Percentiles rank a stretch among this genome's conserved stretches.
phyloP scores from a whole-genome alignment of 257 asterid species.

The Paulownia fortunei region DNA sequence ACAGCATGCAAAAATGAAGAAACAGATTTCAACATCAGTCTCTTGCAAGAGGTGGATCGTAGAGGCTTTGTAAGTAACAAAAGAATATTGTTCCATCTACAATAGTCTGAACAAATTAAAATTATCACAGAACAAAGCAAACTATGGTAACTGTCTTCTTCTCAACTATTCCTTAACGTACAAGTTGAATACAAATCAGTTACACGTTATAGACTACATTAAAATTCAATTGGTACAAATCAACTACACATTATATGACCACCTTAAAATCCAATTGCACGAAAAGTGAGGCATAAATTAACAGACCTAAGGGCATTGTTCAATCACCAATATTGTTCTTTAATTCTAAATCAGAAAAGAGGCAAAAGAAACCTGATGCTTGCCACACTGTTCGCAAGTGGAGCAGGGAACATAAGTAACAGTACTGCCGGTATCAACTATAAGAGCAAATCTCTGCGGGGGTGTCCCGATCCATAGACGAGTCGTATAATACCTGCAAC shows the following conservation, averaged over 20 bases:
- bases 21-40: not conserved
- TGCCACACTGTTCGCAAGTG: slow-evolving; percentile 90
- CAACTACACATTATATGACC: not conserved
- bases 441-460: slow-evolving; percentile 88
- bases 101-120: not conserved
- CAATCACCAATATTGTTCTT: slow-evolving; percentile 4
- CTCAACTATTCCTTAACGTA: not conserved
- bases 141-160: not conserved
- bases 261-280: slow-evolving; percentile 9
- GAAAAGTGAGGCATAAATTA: not conserved
- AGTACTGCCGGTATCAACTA: slow-evolving; percentile 98
- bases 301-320: slow-evolving; percentile 2
- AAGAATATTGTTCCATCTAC: not conserved
- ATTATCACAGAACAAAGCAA: not conserved
- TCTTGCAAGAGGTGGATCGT: not conserved
- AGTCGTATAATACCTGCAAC: slow-evolving; percentile 87
- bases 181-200: not conserved
- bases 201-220: not conserved
- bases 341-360: not conserved
- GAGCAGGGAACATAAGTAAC: slow-evolving; percentile 96
- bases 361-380: slow-evolving; percentile 71
- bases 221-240: slow-evolving; percentile 14
- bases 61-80: not conserved
- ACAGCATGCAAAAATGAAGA: not conserved
- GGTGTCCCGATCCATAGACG: slow-evolving; percentile 96